Evolutionary conservation across 352 stramenopile species (phyloP).

Genomic region (Phytopythium mirpurense): DNA sequence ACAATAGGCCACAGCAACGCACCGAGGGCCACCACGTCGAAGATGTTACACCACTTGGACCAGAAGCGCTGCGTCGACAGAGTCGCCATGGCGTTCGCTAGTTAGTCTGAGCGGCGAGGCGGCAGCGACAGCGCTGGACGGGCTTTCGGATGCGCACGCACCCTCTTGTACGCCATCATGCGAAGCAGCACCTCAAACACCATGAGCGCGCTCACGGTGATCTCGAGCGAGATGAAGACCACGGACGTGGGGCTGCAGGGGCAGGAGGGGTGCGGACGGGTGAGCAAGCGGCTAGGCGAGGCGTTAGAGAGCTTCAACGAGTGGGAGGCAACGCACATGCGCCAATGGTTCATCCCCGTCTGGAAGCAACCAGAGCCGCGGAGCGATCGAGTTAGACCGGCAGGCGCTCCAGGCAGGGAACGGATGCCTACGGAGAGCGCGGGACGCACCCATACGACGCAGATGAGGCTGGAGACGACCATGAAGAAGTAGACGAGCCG

Average conservation of each 20-base stretch:
- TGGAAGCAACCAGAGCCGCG: conserved; percentile 8
- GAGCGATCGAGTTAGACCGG: neutral
- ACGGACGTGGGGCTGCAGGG: conserved; percentile 49
- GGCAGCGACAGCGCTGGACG: too few species aligned
- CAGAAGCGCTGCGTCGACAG: conserved; percentile 50
- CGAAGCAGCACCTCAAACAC: conserved; percentile 77
- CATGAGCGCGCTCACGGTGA: conserved; percentile 63
- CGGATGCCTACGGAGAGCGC: neutral
- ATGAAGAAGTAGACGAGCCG: conserved; percentile 79
- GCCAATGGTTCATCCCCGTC: conserved; percentile 73
- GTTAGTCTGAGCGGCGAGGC: too few species aligned
- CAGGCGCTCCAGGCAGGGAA: too few species aligned
- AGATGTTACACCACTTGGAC: conserved; percentile 84
- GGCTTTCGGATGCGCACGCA: conserved; percentile 10
- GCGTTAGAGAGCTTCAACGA: too few species aligned
- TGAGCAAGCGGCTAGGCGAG: too few species aligned
- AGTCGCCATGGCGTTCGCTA: neutral
- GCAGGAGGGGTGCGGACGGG: neutral
- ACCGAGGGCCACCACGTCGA: conserved; percentile 76
- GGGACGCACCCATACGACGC: conserved; percentile 59
- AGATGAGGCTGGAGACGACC: conserved; percentile 61
- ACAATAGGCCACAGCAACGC: conserved; percentile 5
- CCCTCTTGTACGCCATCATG: conserved; percentile 74
- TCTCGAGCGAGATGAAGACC: conserved; percentile 79
- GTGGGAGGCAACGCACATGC: conserved; percentile 33